These are phyloP conservation scores for Yarrowia yakushimensis DNA, from an alignment of 805 yeast species.

Conservation along the genomic window DNA sequence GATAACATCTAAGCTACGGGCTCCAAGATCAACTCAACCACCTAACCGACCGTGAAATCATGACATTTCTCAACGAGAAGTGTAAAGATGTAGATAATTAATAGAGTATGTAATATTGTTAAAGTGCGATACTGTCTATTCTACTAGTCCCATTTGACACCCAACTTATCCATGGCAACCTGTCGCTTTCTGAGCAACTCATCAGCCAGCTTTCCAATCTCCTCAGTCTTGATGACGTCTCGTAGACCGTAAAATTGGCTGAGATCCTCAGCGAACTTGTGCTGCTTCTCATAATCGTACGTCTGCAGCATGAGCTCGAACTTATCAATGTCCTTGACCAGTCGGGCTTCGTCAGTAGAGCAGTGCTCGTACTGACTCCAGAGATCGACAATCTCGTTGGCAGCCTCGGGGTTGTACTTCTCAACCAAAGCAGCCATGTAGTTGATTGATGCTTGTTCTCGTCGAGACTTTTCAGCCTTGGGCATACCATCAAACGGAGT, in stretches of 20 bases:
- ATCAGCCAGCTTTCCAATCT: constrained; percentile 66
- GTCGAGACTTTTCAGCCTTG: constrained; percentile 75
- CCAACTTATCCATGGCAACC: constrained; percentile 39
- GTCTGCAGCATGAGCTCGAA: constrained; percentile 63
- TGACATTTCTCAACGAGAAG: background rate
- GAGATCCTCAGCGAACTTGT: constrained; percentile 55
- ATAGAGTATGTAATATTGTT: background rate
- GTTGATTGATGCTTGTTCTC: constrained; percentile 71
- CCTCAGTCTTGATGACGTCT: constrained; percentile 61
- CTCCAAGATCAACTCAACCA: background rate
- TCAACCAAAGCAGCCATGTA: constrained; percentile 58
- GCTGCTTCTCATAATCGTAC: constrained; percentile 65
- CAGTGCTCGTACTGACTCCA: constrained; percentile 92
- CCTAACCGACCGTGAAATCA: background rate
- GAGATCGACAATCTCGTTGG: constrained; percentile 60
- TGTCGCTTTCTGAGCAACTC: constrained; percentile 50
- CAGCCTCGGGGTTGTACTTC: constrained; percentile 61
- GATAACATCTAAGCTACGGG: constrained; percentile 56
- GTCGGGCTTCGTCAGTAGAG: constrained; percentile 74
- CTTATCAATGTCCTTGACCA: constrained; percentile 93
- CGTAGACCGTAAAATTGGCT: constrained; percentile 67
- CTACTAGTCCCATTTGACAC: constrained; percentile 3
- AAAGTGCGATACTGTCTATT: background rate
- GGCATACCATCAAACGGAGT: constrained; percentile 74
- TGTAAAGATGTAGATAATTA: constrained; percentile 2